Evolutionary conservation across 805 yeast species (phyloP).

Genomic region (Saccharomycopsis fodiens): DNA sequence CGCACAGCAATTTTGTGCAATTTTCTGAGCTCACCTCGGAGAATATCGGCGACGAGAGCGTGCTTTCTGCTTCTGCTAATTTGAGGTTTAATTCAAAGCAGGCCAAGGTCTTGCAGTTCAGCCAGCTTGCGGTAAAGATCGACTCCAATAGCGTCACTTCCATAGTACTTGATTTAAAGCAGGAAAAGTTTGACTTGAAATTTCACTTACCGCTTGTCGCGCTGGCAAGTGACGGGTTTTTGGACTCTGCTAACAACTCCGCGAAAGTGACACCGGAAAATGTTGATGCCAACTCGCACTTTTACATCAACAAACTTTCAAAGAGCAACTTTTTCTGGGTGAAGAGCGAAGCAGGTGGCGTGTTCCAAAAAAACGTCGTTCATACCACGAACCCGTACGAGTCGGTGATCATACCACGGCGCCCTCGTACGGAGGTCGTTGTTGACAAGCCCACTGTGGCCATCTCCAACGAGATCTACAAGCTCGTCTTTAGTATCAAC

Average conservation of each 20-base stretch:
- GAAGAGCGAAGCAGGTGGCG: constrained; percentile 9
- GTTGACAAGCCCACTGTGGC: constrained; percentile 25
- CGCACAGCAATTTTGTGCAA: constrained; percentile 14
- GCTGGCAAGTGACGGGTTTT: constrained; percentile 6
- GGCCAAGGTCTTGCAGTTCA: constrained; percentile 16
- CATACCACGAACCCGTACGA: constrained; percentile 21
- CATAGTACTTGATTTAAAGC: constrained; percentile 7
- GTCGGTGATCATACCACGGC: constrained; percentile 31
- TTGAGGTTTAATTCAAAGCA: constrained; percentile 4
- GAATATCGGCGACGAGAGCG: background rate
- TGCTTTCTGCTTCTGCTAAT: constrained; percentile 16
- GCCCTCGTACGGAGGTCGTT: constrained; percentile 29
- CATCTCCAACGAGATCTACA: constrained; percentile 28
- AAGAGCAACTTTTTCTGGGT: constrained; percentile 19
- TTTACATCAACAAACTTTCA: constrained; percentile 7
- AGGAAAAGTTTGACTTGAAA: constrained; percentile 12
- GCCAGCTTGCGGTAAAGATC: constrained; percentile 21
- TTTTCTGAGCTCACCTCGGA: constrained; percentile 5
- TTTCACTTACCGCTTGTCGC: constrained; percentile 16
- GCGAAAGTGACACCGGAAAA: constrained; percentile 8
- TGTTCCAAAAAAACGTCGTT: constrained; percentile 14
- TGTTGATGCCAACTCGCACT: constrained; percentile 1
- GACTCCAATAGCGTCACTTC: constrained; percentile 25
- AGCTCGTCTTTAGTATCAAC: constrained; percentile 23
- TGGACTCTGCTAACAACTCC: constrained; percentile 9